Percentiles rank a stretch among this genome's conserved stretches.
Evolutionary conservation across 2,329 filamentous ascomycete genomes (phyloP).

Genomic region (Exophiala viscosa): DNA sequence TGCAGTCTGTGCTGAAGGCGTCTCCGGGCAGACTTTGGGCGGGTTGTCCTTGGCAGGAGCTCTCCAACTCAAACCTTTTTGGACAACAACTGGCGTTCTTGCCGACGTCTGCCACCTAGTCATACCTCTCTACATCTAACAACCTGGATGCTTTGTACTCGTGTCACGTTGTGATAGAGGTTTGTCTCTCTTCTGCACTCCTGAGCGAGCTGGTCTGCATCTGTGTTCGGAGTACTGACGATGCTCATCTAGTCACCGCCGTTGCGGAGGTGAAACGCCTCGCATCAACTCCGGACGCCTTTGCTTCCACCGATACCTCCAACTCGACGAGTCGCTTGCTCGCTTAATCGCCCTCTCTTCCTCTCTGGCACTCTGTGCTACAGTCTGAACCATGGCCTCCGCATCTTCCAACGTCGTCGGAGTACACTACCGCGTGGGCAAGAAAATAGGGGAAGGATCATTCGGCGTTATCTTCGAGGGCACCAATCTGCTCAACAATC

Average conservation of each 20-base stretch:
- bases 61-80: conserved; percentile 1
- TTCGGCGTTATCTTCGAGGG: conserved; percentile 99
- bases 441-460: conserved; percentile 98
- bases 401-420: conserved; percentile 96
- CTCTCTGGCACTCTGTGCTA: background rate
- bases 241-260: conserved; percentile 11
- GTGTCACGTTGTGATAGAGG: background rate
- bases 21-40: background rate
- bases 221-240: conserved; percentile 4
- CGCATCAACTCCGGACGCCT: background rate
- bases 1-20: background rate
- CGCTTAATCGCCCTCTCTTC: background rate
- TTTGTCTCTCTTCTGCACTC: background rate
- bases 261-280: conserved; percentile 20
- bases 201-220: background rate
- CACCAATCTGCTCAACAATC: conserved; percentile 97
- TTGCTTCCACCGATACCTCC: background rate
- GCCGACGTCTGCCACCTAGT: background rate
- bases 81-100: conserved; percentile 1
- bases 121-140: background rate
- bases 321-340: background rate
- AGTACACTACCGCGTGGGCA: conserved; percentile 96
- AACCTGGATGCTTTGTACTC: background rate
- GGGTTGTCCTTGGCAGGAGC: conserved; percentile 3
- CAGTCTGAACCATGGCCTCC: conserved; percentile 62